Evolutionary conservation across 2,329 filamentous ascomycete species (phyloP).

Genomic region (Ceratocystis variospora): DNA sequence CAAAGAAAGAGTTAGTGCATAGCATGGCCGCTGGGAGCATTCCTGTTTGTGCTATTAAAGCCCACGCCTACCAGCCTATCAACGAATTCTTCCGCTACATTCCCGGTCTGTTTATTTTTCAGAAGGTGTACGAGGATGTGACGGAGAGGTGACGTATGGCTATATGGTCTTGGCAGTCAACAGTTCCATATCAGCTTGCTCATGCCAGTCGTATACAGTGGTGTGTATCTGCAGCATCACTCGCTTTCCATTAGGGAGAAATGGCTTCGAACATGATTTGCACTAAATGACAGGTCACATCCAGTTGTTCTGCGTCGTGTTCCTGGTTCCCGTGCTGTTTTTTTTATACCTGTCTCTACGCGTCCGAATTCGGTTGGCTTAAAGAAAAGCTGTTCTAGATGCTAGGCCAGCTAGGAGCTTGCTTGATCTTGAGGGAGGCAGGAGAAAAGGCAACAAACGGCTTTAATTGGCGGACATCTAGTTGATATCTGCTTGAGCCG

Average conservation of each 20-base stretch:
- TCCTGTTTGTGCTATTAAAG: neutral
- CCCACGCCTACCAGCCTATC: neutral
- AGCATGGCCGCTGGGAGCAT: neutral
- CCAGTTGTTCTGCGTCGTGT: too few relatives aligned
- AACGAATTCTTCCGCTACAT: neutral
- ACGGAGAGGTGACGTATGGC: neutral
- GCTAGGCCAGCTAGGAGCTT: too few relatives aligned
- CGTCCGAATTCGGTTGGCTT: too few relatives aligned
- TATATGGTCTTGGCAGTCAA: too few relatives aligned
- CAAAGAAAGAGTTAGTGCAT: neutral
- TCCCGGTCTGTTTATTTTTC: neutral
- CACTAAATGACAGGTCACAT: neutral
- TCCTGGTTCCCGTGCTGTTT: too few relatives aligned
- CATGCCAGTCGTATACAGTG: neutral
- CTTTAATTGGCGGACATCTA: too few relatives aligned
- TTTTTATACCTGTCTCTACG: too few relatives aligned
- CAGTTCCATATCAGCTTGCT: neutral
- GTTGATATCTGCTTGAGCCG: too few relatives aligned
- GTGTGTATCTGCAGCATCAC: neutral
- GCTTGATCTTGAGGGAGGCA: too few relatives aligned
- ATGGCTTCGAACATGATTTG: neutral
- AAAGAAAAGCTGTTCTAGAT: too few relatives aligned
- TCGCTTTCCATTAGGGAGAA: neutral
- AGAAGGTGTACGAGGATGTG: neutral
- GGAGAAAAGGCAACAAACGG: too few relatives aligned